Evolutionary conservation across 306 rosid species (phyloP).

Genomic region (Canavalia gladiata): DNA sequence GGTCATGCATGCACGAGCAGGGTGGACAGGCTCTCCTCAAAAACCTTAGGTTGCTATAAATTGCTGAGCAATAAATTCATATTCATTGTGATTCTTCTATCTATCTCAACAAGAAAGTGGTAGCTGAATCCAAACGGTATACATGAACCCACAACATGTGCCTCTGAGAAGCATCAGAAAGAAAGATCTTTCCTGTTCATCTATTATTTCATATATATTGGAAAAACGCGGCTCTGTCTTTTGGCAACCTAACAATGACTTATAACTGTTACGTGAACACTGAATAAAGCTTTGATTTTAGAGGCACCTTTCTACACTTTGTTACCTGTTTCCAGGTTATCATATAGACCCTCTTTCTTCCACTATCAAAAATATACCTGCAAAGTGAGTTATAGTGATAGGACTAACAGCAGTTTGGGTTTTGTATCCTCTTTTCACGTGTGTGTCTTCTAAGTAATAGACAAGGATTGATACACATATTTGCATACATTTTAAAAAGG

Average conservation of each 20-base stretch:
- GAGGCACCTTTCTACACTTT: constrained; percentile 26
- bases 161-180: constrained; percentile 37
- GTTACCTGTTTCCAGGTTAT: constrained; percentile 19
- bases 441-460: constrained; percentile 23
- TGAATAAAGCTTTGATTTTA: constrained; percentile 38
- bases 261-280: constrained; percentile 36
- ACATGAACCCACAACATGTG: constrained; percentile 45
- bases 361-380: constrained; percentile 30
- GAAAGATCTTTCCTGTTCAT: constrained; percentile 33
- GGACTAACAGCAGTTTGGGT: not conserved
- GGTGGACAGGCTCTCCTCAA: constrained; percentile 27
- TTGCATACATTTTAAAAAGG: not conserved
- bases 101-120: constrained; percentile 41
- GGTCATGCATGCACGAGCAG: constrained; percentile 43
- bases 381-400: not conserved
- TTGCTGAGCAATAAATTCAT: constrained; percentile 48
- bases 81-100: constrained; percentile 44
- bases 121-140: constrained; percentile 46
- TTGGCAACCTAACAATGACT: constrained; percentile 46
- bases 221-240: constrained; percentile 44
- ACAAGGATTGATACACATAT: constrained; percentile 5
- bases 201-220: constrained; percentile 16
- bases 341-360: constrained; percentile 18
- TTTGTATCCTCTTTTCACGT: constrained; percentile 40
- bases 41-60: constrained; percentile 57